Evolutionary conservation across 1,284 basidiomycete species (phyloP).

Genomic region (Trametes polyzona): DNA sequence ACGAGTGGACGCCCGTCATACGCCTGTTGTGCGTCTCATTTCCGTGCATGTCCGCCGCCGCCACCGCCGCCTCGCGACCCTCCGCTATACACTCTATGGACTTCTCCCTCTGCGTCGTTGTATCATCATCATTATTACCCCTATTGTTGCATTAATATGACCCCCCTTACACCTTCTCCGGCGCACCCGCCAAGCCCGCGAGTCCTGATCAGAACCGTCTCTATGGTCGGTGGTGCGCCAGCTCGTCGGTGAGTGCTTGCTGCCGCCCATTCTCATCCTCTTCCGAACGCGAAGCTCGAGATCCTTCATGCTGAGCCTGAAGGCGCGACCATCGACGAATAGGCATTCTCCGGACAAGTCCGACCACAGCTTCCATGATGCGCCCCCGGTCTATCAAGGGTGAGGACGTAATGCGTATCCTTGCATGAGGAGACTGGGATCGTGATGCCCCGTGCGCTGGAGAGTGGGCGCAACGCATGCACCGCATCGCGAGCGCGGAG

Average conservation of each 20-base stretch:
- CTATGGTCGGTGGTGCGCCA: too few species aligned
- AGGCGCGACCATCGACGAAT: background rate
- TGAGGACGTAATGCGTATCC: background rate
- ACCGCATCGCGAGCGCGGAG: too few species aligned
- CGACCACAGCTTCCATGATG: background rate
- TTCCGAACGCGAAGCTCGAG: too few species aligned
- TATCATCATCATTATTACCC: conserved; percentile 3
- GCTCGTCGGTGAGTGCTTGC: background rate
- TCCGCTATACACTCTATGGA: background rate
- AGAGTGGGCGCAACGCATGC: too few species aligned
- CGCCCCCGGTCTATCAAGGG: background rate
- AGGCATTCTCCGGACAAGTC: background rate
- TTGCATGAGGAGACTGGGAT: background rate
- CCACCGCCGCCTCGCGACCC: background rate
- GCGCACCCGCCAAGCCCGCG: background rate
- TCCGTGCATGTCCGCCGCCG: background rate
- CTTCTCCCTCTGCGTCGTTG: conserved; percentile 9
- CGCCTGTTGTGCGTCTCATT: background rate
- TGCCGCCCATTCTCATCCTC: too few species aligned
- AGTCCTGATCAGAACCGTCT: background rate
- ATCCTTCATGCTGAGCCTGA: background rate
- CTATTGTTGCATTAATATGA: background rate
- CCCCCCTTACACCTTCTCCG: background rate
- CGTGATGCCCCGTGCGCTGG: background rate
- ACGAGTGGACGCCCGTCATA: background rate